A percentile compares a stretch with the other conserved stretches of the same genome.
Evolutionary conservation across 305 asterid species (phyloP).

Genomic region (Galium porrigens): DNA sequence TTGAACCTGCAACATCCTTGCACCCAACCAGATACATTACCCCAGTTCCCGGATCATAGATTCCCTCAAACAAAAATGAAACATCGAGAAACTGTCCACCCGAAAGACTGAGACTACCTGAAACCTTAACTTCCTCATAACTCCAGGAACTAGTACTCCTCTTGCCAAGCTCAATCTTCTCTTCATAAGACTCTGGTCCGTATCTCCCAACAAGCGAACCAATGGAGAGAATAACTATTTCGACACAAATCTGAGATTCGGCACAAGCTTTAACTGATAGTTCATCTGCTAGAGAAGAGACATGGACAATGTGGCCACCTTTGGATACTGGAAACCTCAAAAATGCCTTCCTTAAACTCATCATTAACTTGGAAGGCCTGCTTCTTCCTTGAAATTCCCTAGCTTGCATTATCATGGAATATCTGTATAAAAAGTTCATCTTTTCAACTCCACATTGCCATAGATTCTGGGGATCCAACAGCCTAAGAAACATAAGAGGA

Average conservation of each 20-base stretch:
- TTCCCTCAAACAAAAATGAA: conserved; percentile 3
- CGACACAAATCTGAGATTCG: conserved; percentile 9
- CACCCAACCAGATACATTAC: conserved; percentile 14
- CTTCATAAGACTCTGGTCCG: not conserved
- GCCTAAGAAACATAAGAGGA: conserved; percentile 13
- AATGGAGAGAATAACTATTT: conserved; percentile 11
- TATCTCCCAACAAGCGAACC: conserved; percentile 15
- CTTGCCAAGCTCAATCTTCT: conserved; percentile 1
- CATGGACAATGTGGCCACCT: conserved; percentile 6
- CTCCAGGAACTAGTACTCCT: not conserved
- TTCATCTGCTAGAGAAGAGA: conserved; percentile 13
- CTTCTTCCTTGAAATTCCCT: conserved; percentile 14
- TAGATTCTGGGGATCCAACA: not conserved
- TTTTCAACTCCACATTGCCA: not conserved
- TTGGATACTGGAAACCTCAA: conserved; percentile 11
- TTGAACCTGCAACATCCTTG: conserved; percentile 1
- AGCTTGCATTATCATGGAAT: conserved; percentile 3
- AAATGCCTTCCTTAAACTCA: conserved; percentile 5
- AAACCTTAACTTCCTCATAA: conserved; percentile 10
- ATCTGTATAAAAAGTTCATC: conserved; percentile 2
- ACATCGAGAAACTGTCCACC: not conserved
- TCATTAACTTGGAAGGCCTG: conserved; percentile 4
- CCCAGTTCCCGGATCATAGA: conserved; percentile 12
- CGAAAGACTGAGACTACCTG: conserved; percentile 10
- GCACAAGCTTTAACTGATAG: conserved; percentile 10